These are phyloP conservation scores for Phaffomyces thermotolerans DNA, from an alignment of 805 yeast species.

Conservation along the genomic window DNA sequence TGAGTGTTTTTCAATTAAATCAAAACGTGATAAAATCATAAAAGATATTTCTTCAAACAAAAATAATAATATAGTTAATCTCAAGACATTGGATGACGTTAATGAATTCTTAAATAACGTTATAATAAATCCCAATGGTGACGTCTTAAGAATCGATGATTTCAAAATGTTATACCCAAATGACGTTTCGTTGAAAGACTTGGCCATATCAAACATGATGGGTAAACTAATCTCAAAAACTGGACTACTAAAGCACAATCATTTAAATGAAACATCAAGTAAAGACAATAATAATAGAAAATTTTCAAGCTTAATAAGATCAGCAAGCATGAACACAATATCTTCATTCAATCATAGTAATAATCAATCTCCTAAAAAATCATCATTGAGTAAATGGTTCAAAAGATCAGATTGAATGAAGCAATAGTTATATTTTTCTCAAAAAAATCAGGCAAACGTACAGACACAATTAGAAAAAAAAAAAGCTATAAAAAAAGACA, in stretches of 20 bases:
- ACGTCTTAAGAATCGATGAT: no score
- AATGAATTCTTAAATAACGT: constrained; percentile 7
- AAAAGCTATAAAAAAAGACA: no score
- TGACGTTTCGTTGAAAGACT: no score
- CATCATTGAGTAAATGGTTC: constrained; percentile 7
- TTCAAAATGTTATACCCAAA: no score
- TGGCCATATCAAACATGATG: no score
- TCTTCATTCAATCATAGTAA: constrained; percentile 9
- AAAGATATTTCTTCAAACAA: no score
- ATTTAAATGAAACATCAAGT: constrained; percentile 10
- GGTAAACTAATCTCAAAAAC: constrained; percentile 2
- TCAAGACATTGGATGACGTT: background rate
- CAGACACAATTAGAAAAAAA: no score
- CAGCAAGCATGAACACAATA: constrained; percentile 24
- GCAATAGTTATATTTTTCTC: no score
- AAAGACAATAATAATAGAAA: constrained; percentile 8
- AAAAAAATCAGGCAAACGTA: no score
- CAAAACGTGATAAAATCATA: no score
- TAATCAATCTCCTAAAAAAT: constrained; percentile 1
- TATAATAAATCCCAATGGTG: constrained; percentile 9
- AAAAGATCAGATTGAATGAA: background rate
- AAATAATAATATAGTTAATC: no score
- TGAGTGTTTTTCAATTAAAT: no score
- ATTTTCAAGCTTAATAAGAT: constrained; percentile 20
- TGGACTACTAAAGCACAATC: background rate